Evolutionary conservation across 768 basidiomycete genomes (phyloP).

Genomic region (Strobilomyces confusus): DNA sequence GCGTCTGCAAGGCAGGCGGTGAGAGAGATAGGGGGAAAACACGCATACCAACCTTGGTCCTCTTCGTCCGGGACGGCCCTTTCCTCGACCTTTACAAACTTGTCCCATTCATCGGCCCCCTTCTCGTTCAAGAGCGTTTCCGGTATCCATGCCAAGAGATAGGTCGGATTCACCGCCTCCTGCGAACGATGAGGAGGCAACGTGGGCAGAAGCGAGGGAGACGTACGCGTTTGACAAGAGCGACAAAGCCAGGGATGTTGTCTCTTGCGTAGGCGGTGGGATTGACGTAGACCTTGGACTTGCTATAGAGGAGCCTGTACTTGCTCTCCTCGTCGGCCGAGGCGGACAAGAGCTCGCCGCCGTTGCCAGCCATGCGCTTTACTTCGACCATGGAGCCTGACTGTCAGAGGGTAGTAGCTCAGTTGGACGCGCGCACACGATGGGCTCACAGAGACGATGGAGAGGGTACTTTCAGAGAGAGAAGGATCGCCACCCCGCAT

Average conservation of each 20-base stretch:
- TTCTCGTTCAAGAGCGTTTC: slow-evolving; percentile 79
- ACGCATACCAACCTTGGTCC: slow-evolving; percentile 55
- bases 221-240: slow-evolving; percentile 83
- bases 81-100: slow-evolving; percentile 84
- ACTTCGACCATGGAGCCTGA: slow-evolving; percentile 75
- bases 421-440: slow-evolving; percentile 1
- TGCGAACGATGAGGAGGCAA: slow-evolving; percentile 28
- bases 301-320: slow-evolving; percentile 79
- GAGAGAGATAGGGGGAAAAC: not conserved
- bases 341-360: slow-evolving; percentile 10
- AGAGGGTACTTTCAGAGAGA: slow-evolving; percentile 44
- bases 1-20: slow-evolving; percentile 48
- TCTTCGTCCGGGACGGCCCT: slow-evolving; percentile 54
- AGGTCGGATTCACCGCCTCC: slow-evolving; percentile 73
- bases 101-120: slow-evolving; percentile 82
- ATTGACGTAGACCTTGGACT: slow-evolving; percentile 93
- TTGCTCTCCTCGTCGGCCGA: slow-evolving; percentile 50
- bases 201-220: slow-evolving; percentile 3
- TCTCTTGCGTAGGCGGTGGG: slow-evolving; percentile 90
- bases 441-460: slow-evolving; percentile 45
- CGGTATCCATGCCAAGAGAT: slow-evolving; percentile 92
- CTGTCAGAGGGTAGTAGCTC: slow-evolving; percentile 23
- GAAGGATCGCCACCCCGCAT: slow-evolving; percentile 27
- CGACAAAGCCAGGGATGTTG: slow-evolving; percentile 91
- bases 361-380: slow-evolving; percentile 36